Evolutionary conservation across 768 basidiomycete genomes (phyloP), one percentile per base, ranked within the genome.

Genomic region (Agaricus blazei): DNA sequence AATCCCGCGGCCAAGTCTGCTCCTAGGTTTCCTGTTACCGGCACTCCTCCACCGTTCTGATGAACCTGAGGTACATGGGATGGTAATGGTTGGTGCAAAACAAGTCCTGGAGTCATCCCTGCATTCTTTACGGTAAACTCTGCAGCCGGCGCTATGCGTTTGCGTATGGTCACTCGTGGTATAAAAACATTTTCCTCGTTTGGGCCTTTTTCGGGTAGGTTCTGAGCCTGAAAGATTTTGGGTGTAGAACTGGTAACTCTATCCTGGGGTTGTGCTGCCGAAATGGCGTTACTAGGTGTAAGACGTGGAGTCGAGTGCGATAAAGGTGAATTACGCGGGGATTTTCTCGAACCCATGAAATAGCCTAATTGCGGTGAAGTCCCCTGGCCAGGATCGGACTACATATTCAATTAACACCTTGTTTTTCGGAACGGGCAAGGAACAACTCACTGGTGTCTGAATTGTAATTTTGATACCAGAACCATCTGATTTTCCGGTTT

Each of bases 81-180:
- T 31, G 52, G 52, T 44, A 52, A 28, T n/a, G 55, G 51, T 11
- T 48, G 36, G 28, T 28, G 51, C 19, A 54, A 28, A 4, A 36
- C 42, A 23, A 52, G 57, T 26, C 51, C 57, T 11, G 57, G 51
- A 31, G 51, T 53, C 52, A 48, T 53, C 9, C 48, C 51, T 29
- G 57, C 57, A 45, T 56, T 56, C 43, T 15, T 44, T 11, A 15
- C 31, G 8, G 34, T 34, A 36, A 44, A 43, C 8, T 14, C 42
- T 9, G 4, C 47, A 29, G 41, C 24, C 8, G 34, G 34, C 8
- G 8, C 34, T 34, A 34, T 34, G 11, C 34, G 34, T 11, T 34
- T 34, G 34, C 34, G 34, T 34, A 34, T 34, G 8, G 34, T 34
- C 34, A 34, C 11, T 34, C 34, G 34, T 34, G 34, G 34, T 34